These are phyloP conservation scores for Naganishia vishniacii DNA, from an alignment of 768 basidiomycete species.

Conservation along the genomic window DNA sequence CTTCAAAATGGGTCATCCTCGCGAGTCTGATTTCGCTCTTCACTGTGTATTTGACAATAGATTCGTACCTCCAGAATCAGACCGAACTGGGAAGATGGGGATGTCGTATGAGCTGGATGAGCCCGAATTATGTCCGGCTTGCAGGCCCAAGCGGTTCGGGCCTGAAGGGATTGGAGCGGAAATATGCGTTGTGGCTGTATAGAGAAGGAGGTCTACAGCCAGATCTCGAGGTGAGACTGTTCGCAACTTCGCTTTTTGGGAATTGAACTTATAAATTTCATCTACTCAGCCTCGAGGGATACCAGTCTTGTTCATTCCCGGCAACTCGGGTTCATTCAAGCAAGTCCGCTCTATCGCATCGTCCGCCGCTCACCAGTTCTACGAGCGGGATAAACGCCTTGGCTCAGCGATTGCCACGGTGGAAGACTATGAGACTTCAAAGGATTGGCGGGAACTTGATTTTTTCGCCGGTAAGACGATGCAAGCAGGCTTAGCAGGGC, in stretches of 20 bases:
- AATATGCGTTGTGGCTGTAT: constrained; percentile 86
- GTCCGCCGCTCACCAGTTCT: constrained; percentile 77
- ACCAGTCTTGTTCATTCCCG: constrained; percentile 95
- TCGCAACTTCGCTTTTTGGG: neutral
- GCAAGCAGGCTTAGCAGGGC: neutral
- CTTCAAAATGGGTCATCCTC: constrained; percentile 4
- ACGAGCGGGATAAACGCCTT: constrained; percentile 53
- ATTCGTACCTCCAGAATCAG: constrained; percentile 9
- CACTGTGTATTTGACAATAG: neutral
- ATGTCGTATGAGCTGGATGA: constrained; percentile 95
- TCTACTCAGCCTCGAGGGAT: constrained; percentile 38
- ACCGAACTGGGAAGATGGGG: constrained; percentile 26
- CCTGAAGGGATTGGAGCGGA: constrained; percentile 65
- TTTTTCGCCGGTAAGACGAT: constrained; percentile 69
- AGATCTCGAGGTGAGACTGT: constrained; percentile 53
- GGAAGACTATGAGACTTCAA: neutral
- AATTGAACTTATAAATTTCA: neutral
- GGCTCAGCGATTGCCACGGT: neutral
- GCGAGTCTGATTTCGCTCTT: neutral
- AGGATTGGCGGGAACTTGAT: constrained; percentile 58
- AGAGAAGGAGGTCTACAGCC: constrained; percentile 80
- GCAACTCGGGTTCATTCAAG: constrained; percentile 89
- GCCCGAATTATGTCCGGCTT: constrained; percentile 76
- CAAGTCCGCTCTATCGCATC: constrained; percentile 94
- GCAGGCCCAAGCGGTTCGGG: constrained; percentile 57